These are phyloP conservation scores for Suillus subluteus DNA, from an alignment of 768 basidiomycete genomes.

Conservation along the genomic window DNA sequence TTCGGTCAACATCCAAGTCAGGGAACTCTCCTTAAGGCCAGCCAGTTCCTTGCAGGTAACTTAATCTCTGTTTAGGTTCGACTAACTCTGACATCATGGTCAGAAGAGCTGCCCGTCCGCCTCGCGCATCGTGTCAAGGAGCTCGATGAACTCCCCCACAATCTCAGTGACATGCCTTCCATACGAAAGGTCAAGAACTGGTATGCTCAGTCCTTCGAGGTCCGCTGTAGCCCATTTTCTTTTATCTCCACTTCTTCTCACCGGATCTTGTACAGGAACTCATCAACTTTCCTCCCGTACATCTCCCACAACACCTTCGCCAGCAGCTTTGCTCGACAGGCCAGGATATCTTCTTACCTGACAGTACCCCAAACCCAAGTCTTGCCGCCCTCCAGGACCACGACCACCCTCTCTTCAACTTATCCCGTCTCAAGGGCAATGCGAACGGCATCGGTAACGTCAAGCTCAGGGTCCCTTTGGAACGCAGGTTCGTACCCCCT, in stretches of 20 bases:
- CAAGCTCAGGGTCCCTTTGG: slow-evolving; percentile 81
- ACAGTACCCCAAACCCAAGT: slow-evolving; percentile 81
- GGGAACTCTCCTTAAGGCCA: slow-evolving; percentile 90
- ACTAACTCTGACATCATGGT: not conserved
- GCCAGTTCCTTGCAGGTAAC: slow-evolving; percentile 83
- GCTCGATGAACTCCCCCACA: slow-evolving; percentile 91
- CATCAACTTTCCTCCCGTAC: slow-evolving; percentile 81
- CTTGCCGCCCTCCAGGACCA: slow-evolving; percentile 35
- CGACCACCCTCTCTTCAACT: slow-evolving; percentile 18
- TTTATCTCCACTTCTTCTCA: slow-evolving; percentile 13
- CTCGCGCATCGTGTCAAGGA: slow-evolving; percentile 96
- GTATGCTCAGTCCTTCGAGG: slow-evolving; percentile 99
- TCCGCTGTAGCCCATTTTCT: slow-evolving; percentile 43
- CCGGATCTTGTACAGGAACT: slow-evolving; percentile 65
- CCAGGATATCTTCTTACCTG: slow-evolving; percentile 55
- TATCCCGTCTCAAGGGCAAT: slow-evolving; percentile 31
- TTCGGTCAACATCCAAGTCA: slow-evolving; percentile 97
- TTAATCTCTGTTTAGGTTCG: slow-evolving; percentile 4
- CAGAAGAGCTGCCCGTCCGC: slow-evolving; percentile 93
- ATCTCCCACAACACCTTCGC: slow-evolving; percentile 67
- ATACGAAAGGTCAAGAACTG: slow-evolving; percentile 96
- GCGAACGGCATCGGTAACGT: slow-evolving; percentile 46
- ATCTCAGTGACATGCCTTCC: slow-evolving; percentile 86
- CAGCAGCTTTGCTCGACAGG: slow-evolving; percentile 55
- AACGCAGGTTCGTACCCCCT: slow-evolving; percentile 62